Conservation (phyloP, 2,329 filamentous ascomycete species). For the Stagonosporopsis vannaccii region DNA sequence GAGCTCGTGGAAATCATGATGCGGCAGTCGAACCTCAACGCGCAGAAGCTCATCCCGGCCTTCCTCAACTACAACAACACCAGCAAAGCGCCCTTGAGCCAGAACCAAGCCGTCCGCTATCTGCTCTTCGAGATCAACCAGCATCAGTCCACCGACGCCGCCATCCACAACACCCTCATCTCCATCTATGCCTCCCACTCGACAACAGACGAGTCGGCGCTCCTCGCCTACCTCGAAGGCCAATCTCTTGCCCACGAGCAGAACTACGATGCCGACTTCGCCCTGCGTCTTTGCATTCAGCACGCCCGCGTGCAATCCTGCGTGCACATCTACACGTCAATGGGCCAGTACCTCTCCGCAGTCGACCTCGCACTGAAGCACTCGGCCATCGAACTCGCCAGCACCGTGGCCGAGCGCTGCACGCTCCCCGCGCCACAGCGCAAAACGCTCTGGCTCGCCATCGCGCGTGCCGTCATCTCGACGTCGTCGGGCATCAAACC, state of each 20-base stretch:
- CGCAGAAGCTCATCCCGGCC: conserved; percentile 88
- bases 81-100: conserved; percentile 68
- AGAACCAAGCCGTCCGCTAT: conserved; percentile 92
- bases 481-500: conserved; percentile 82
- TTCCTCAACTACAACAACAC: conserved; percentile 91
- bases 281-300: conserved; percentile 92
- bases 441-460: conserved; percentile 94
- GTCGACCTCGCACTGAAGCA: conserved; percentile 92
- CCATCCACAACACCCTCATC: conserved; percentile 95
- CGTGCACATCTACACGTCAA: conserved; percentile 95
- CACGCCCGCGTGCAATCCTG: conserved; percentile 92
- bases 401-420: conserved; percentile 85
- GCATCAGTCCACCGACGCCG: conserved; percentile 78
- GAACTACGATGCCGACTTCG: conserved; percentile 93
- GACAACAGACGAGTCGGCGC: conserved; percentile 81
- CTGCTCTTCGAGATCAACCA: conserved; percentile 92
- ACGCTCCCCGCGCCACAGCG: conserved; percentile 75
- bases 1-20: conserved; percentile 95
- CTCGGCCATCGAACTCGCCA: conserved; percentile 86
- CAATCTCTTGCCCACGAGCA: conserved; percentile 78
- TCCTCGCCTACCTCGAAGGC: conserved; percentile 87
- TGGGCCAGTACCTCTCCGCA: conserved; percentile 92
- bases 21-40: conserved; percentile 84
- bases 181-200: conserved; percentile 92
- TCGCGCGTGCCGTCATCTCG: conserved; percentile 92